These are phyloP conservation scores for Curvularia sp. DNA, from an alignment of 2,329 filamentous ascomycete species.

Conservation along the genomic window DNA sequence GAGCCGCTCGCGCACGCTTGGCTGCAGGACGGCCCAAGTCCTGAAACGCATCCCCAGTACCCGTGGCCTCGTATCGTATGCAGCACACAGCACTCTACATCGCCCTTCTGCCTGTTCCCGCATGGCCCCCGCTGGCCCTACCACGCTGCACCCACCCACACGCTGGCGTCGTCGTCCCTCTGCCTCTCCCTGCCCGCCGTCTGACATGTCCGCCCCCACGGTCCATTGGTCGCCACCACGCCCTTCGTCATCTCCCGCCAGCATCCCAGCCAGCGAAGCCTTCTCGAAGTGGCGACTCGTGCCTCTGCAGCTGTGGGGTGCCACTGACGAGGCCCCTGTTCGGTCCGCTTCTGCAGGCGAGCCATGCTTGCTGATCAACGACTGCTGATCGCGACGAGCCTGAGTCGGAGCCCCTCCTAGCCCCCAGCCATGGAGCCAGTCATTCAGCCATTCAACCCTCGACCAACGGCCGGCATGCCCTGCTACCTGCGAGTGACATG, in stretches of 20 bases:
- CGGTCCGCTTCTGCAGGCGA: conserved; percentile 20
- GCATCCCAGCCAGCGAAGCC: conserved; percentile 17
- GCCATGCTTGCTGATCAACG: conserved; percentile 19
- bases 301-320: conserved; percentile 14
- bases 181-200: neutral
- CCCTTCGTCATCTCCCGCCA: conserved; percentile 25
- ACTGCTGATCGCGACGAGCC: conserved; percentile 6
- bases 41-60: conserved; percentile 23
- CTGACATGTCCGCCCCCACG: conserved; percentile 1
- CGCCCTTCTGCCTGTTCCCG: neutral
- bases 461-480: too few relatives aligned
- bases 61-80: conserved; percentile 7
- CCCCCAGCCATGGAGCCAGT: neutral
- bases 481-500: neutral
- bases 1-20: conserved; percentile 24
- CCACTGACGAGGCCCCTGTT: conserved; percentile 9
- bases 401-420: neutral
- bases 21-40: conserved; percentile 22
- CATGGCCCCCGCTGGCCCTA: conserved; percentile 6
- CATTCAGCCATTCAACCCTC: too few relatives aligned
- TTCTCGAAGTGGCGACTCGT: conserved; percentile 27
- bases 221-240: conserved; percentile 19
- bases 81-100: conserved; percentile 12
- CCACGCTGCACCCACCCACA: too few relatives aligned
- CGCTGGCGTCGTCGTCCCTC: too few relatives aligned